A percentile compares a stretch with the other conserved stretches of the same genome.
Evolutionary conservation across 129 eudicot genomes (phyloP).

Genomic region (Escallonia rubra): DNA sequence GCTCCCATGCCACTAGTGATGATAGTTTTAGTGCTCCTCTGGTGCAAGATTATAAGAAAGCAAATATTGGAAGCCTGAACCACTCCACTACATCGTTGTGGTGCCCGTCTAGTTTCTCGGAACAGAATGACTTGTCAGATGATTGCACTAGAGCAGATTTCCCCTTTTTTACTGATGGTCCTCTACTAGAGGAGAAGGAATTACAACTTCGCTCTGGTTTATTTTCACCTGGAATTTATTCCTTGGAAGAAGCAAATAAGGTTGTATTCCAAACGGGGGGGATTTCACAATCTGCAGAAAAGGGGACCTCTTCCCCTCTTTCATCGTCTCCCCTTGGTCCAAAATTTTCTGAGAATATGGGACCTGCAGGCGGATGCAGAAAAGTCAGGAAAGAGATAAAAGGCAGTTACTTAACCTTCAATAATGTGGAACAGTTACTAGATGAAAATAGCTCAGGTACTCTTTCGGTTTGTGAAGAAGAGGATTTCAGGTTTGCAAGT

Average conservation of each 20-base stretch:
- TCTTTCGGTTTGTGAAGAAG: constrained; percentile 37
- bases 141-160: constrained; percentile 25
- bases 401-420: constrained; percentile 12
- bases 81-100: constrained; percentile 24
- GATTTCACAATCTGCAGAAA: constrained; percentile 35
- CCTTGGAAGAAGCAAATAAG: constrained; percentile 23
- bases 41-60: constrained; percentile 47
- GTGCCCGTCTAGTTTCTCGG: constrained; percentile 23
- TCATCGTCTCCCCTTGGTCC: constrained; percentile 72
- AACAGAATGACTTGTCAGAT: constrained; percentile 12
- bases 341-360: constrained; percentile 19
- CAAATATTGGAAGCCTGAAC: constrained; percentile 35
- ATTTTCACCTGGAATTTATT: constrained; percentile 22
- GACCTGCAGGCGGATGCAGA: constrained; percentile 20
- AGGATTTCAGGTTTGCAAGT: constrained; percentile 36
- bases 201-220: constrained; percentile 17
- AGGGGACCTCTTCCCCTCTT: constrained; percentile 21
- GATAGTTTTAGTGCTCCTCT: constrained; percentile 22
- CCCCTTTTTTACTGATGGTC: constrained; percentile 57
- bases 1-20: constrained; percentile 17
- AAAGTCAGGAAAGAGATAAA: constrained; percentile 11
- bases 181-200: constrained; percentile 45
- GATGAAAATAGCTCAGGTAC: constrained; percentile 27
- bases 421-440: constrained; percentile 21
- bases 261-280: constrained; percentile 19